Base-by-base conservation (phyloP, 2,329 filamentous ascomycete species). In the Colletotrichum euphorbiae region DNA sequence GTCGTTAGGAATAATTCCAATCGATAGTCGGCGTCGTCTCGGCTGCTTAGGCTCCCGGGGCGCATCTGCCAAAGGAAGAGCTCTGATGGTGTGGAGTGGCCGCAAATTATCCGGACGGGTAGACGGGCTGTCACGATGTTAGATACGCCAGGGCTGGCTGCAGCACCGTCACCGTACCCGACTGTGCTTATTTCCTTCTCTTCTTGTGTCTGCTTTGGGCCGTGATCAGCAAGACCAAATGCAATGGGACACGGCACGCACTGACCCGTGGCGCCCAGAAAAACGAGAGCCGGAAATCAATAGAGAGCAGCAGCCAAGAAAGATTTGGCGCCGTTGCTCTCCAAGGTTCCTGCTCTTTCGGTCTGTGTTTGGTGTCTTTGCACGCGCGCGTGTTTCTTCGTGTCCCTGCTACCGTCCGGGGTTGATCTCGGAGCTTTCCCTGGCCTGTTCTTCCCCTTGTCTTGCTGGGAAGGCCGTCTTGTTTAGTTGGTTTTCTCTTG, bases 31-130 rank as follows among this genome's bases (percentile, higher is more conserved):
- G 55, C 40, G 50, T 69, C 68, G 55, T 57, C 55, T 70, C 66
- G 57, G 67, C 54, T 59, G 40, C 61, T 62, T 62, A 61, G 57
- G 48, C 33, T 65, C 59, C 69, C 67, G 61, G 52, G 61, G 56
- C 66, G 66, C 61, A 70, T 66, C 66, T 69, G 69, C 62, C 69
- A 70, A 70, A 69, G 67, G 69, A 70, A 61, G 69, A 70, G 69
- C 69, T 69, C 57, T 69, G 40, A 52, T 56, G 51, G 61, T 62
- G 56, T 62, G 69, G 69, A 69, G 66, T 67, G 52, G 61, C 17
- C 56, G 69, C 54, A 64, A 59, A 70, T 69, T 69, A 42, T 62
- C 57, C 60, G 65, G 69, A 59, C 40, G 54, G 61, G 57, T 40
- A 43, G 21, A 52, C 43, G 48, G 43, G 21, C 54, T 59, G 60